Conservation (phyloP, 2,329 filamentous ascomycete species). For the Ophiostoma tasmaniense region DNA sequence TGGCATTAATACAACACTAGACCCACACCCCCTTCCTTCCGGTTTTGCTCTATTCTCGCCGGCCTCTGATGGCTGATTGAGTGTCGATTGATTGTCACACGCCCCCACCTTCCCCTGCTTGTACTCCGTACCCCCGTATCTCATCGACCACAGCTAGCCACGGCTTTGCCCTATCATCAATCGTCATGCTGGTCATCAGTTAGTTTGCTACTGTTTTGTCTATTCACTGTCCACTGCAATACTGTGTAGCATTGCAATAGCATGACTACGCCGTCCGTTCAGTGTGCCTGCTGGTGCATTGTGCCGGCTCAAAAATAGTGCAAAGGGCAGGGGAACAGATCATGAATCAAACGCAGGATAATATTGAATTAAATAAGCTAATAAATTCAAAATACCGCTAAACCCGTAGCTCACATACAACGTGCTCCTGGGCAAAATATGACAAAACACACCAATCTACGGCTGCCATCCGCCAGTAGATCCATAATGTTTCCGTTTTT, state of each 20-base stretch:
- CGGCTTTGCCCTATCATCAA: constrained; percentile 4
- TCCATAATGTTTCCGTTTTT: not conserved
- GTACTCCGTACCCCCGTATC: not conserved
- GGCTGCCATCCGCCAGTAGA: constrained; percentile 1
- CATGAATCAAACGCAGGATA: not conserved
- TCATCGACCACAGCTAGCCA: not conserved
- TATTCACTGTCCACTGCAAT: not conserved
- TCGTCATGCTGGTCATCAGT: constrained; percentile 2
- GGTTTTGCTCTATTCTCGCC: not conserved
- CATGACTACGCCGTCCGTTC: not conserved
- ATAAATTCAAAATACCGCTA: not conserved
- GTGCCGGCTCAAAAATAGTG: not conserved
- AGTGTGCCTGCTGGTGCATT: not conserved
- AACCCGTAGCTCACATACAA: not conserved
- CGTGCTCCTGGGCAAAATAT: not conserved
- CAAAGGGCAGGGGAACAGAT: not conserved
- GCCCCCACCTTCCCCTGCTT: not conserved
- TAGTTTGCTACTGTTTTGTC: not conserved
- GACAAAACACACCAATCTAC: not conserved
- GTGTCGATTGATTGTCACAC: constrained; percentile 3
- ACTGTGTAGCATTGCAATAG: not conserved
- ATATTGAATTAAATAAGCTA: not conserved
- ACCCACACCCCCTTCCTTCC: constrained; percentile 1
- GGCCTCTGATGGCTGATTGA: not conserved
- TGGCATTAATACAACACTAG: not conserved